These are phyloP conservation scores for Sugiyamaella pinicola DNA, from an alignment of 1,139 yeast species.

Conservation along the genomic window DNA sequence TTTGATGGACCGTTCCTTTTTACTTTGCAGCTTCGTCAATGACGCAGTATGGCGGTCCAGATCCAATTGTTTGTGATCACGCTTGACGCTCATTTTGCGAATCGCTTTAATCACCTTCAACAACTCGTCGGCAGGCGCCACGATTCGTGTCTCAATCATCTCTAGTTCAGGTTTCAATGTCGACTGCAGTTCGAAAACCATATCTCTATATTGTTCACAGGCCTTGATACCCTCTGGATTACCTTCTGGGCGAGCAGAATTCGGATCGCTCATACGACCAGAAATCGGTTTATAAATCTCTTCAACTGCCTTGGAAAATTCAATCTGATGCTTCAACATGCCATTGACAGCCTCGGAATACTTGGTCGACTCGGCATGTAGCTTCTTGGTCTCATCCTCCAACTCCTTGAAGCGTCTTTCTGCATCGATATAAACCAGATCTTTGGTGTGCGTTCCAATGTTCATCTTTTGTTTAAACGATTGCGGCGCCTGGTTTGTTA, in stretches of 20 bases:
- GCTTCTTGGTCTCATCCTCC: slow-evolving; percentile 83
- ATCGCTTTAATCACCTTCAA: slow-evolving; percentile 77
- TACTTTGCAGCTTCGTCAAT: slow-evolving; percentile 70
- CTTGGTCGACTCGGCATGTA: slow-evolving; percentile 86
- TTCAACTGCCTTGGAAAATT: slow-evolving; percentile 89
- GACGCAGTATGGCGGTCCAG: slow-evolving; percentile 80
- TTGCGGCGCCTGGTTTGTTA: slow-evolving; percentile 55
- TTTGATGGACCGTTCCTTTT: slow-evolving; percentile 79
- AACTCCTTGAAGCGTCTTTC: slow-evolving; percentile 93
- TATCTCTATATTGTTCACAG: slow-evolving; percentile 84
- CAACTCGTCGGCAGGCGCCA: slow-evolving; percentile 89
- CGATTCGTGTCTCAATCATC: slow-evolving; percentile 84
- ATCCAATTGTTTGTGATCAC: slow-evolving; percentile 94
- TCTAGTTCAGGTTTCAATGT: slow-evolving; percentile 91
- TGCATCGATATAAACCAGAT: slow-evolving; percentile 90
- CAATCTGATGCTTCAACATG: slow-evolving; percentile 90
- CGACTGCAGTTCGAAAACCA: slow-evolving; percentile 81
- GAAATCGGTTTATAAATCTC: slow-evolving; percentile 95
- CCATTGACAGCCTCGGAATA: slow-evolving; percentile 91
- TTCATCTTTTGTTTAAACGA: slow-evolving; percentile 46
- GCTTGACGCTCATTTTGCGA: slow-evolving; percentile 90
- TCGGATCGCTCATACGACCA: slow-evolving; percentile 89
- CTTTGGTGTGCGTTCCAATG: slow-evolving; percentile 74
- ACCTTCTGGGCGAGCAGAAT: slow-evolving; percentile 81
- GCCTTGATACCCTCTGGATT: slow-evolving; percentile 97